Conservation (phyloP, 257 asterid species). For the Nicotiana benthamiana region DNA sequence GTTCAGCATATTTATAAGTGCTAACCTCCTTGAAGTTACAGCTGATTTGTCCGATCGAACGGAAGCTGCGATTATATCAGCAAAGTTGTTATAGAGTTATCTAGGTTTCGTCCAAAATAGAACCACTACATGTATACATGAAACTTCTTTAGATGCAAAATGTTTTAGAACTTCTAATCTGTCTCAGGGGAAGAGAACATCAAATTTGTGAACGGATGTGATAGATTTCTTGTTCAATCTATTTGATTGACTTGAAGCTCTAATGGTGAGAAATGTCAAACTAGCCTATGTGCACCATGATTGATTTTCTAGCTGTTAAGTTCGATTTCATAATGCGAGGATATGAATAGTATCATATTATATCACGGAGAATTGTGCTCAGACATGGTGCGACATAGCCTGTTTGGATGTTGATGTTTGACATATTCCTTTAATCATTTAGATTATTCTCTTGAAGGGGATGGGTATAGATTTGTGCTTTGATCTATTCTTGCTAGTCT, state of each 20-base stretch:
- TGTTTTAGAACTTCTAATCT: background rate
- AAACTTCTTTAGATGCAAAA: background rate
- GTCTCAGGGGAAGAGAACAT: background rate
- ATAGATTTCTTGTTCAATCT: background rate
- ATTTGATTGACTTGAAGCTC: background rate
- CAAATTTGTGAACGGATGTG: background rate
- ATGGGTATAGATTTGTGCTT: background rate
- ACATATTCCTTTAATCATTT: background rate
- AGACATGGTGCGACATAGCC: background rate
- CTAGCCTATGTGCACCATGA: background rate
- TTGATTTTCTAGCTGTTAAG: background rate
- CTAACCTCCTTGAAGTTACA: background rate
- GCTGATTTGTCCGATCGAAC: background rate
- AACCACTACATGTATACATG: background rate
- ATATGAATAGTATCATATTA: background rate
- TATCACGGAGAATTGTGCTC: background rate
- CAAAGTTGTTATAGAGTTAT: background rate
- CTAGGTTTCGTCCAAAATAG: background rate
- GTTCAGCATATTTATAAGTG: background rate
- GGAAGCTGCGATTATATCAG: background rate
- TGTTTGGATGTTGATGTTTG: background rate
- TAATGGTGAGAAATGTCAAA: background rate
- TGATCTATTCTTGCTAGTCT: background rate
- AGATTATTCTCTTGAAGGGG: background rate
- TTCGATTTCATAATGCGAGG: background rate